Evolutionary conservation across 2,329 filamentous ascomycete genomes (phyloP).

Genomic region (Ambrosiella xylebori): DNA sequence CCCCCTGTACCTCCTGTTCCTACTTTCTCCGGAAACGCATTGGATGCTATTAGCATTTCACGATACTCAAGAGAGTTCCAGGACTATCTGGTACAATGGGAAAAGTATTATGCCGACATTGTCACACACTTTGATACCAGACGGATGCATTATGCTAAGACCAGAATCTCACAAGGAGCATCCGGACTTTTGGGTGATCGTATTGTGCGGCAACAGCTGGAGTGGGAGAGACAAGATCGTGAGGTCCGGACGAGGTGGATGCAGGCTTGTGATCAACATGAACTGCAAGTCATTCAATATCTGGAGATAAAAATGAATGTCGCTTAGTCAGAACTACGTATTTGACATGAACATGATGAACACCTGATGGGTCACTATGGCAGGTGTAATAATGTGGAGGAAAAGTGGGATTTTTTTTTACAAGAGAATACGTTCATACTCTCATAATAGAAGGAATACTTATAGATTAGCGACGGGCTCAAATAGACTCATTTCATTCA

Average conservation of each 20-base stretch:
- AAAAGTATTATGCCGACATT: slow-evolving; percentile 28
- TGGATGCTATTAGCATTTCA: neutral
- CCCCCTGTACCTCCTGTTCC: slow-evolving; percentile 24
- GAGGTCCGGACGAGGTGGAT: slow-evolving; percentile 44
- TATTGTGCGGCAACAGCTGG: slow-evolving; percentile 33
- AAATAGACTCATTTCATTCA: too few relatives aligned
- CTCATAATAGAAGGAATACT: too few relatives aligned
- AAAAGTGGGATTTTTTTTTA: too few relatives aligned
- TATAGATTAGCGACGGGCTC: too few relatives aligned
- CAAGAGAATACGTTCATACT: too few relatives aligned
- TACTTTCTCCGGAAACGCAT: neutral
- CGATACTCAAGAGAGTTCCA: slow-evolving; percentile 8
- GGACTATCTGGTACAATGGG: slow-evolving; percentile 18
- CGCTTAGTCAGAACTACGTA: too few relatives aligned
- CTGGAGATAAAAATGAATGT: slow-evolving; percentile 24
- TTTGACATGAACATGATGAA: too few relatives aligned
- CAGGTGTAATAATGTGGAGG: too few relatives aligned
- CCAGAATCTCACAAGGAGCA: slow-evolving; percentile 20
- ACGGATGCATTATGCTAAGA: too few relatives aligned
- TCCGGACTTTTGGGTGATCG: slow-evolving; percentile 24
- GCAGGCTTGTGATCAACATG: slow-evolving; percentile 41
- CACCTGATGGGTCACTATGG: too few relatives aligned
- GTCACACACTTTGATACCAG: slow-evolving; percentile 31
- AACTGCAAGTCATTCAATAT: slow-evolving; percentile 40
- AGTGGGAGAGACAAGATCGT: slow-evolving; percentile 46